Evolutionary conservation across 1,284 basidiomycete species (phyloP).

Genomic region (Pseudozyma sp.): DNA sequence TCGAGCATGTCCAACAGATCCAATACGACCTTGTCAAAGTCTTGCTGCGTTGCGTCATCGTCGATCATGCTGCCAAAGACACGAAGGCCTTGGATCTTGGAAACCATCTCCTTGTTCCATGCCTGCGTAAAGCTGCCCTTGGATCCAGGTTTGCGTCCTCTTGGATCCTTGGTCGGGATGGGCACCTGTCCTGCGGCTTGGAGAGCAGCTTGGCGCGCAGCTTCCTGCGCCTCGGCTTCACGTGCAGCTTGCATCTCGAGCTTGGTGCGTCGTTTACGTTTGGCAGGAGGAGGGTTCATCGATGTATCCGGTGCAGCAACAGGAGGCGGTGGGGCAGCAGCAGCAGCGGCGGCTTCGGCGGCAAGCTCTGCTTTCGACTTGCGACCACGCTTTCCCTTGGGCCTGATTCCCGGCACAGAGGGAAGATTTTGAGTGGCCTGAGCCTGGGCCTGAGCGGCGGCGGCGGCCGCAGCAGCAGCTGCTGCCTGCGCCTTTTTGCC

Average conservation of each 20-base stretch:
- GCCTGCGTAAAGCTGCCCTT: constrained; percentile 38
- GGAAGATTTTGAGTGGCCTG: constrained; percentile 14
- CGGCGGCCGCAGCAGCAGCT: constrained; percentile 23
- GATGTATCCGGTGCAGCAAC: constrained; percentile 15
- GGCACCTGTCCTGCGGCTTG: constrained; percentile 36
- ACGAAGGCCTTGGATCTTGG: constrained; percentile 39
- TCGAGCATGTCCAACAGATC: constrained; percentile 43
- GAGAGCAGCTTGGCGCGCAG: constrained; percentile 24
- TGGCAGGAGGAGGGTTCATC: constrained; percentile 33
- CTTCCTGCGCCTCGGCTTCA: constrained; percentile 27
- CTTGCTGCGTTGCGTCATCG: constrained; percentile 45
- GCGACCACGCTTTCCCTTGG: constrained; percentile 44
- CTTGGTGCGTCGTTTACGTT: constrained; percentile 39
- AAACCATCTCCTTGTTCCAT: constrained; percentile 47
- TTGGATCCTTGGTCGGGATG: constrained; percentile 34
- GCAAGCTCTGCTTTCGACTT: constrained; percentile 43
- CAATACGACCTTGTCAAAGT: constrained; percentile 39
- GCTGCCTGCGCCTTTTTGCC: constrained; percentile 31
- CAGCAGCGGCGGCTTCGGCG: constrained; percentile 39
- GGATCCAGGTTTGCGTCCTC: constrained; percentile 23
- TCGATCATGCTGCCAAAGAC: constrained; percentile 52
- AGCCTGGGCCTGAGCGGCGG: constrained; percentile 9
- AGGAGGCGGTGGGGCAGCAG: constrained; percentile 8
- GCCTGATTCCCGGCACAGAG: constrained; percentile 18
- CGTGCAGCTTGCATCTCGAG: constrained; percentile 41